Base-by-base conservation (phyloP, 179 eudicot genomes). In the Spinacia oleracea region DNA sequence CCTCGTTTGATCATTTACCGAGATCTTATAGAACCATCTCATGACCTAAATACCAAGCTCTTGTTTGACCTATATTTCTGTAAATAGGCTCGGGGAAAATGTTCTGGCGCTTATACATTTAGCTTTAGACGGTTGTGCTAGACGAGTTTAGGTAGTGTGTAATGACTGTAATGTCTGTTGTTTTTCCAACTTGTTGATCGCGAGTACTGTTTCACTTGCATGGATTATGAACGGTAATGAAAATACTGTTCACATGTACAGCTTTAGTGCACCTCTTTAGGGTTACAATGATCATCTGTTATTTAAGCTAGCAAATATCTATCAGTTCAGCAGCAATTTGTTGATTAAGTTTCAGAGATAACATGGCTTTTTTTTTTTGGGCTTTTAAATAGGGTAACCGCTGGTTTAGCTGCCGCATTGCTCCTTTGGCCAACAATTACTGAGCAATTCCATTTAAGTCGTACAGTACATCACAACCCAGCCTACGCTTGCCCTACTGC, bases 371-470 rank as follows among this genome's bases (percentile, higher is more conserved):
- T 20, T 40, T 72, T 55, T 62, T 34, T 66, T 66, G 78, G 74
- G 25, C 48, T 23, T 59, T 16, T 29, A 20, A 62, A 60, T 77
- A 93, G 98, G 90, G 77, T 87, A 48, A 83, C 88, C 16, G 83
- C 94, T 27, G 92, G 89, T 66, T 76, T 93, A 68, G 98, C 93
- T 1, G 86, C 86, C 3, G 76, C 95, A 46, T 76, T 95, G 82
- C 85, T 93, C 76, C 58, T 93, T 68, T 95, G 98, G 98, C 97
- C 98, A 35, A 93, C 97, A 20, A 83, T 95, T 63, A 84, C 89
- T 0, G 95, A 95, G 83, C 98, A 95, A 66, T 82, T 83, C 35
- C 98, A 95, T 85, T 82, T 84, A 64, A 42, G 63, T 20, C 82
- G 82, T 53, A 90, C 87, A 31, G 80, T 93, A 42, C 97, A 95